Conservation (phyloP, 2,329 filamentous ascomycete genomes). For the Phialophora expanda region DNA sequence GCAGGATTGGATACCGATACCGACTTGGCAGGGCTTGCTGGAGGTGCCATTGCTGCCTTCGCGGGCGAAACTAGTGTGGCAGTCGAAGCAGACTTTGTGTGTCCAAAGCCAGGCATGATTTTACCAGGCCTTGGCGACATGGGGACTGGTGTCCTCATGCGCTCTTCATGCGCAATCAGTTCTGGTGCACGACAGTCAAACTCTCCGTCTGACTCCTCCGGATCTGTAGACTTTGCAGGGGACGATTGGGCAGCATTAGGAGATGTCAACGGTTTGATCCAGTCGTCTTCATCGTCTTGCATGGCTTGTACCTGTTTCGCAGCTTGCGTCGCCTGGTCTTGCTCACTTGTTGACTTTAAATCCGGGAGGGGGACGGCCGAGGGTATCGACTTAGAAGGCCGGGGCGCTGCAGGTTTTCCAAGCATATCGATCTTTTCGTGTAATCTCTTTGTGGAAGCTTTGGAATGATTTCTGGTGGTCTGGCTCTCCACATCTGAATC, state of each 20-base stretch:
- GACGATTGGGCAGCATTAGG: slow-evolving; percentile 41
- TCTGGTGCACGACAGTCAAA: slow-evolving; percentile 45
- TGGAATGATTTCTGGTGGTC: slow-evolving; percentile 69
- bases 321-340: slow-evolving; percentile 37
- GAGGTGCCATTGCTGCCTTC: slow-evolving; percentile 45
- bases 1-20: slow-evolving; percentile 67
- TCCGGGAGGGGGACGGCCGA: slow-evolving; percentile 29
- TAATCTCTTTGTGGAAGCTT: slow-evolving; percentile 89
- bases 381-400: slow-evolving; percentile 54
- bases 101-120: slow-evolving; percentile 47
- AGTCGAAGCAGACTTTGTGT: slow-evolving; percentile 69
- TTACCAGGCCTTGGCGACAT: slow-evolving; percentile 34
- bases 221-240: slow-evolving; percentile 52
- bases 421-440: slow-evolving; percentile 89
- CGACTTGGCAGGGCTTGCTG: slow-evolving; percentile 58
- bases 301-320: slow-evolving; percentile 10
- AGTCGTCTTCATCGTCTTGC: slow-evolving; percentile 60
- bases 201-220: slow-evolving; percentile 53
- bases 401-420: slow-evolving; percentile 58
- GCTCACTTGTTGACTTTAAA: slow-evolving; percentile 35
- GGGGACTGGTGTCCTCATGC: slow-evolving; percentile 34
- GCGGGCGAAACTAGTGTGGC: slow-evolving; percentile 61
- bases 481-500: slow-evolving; percentile 55
- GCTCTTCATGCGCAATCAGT: slow-evolving; percentile 38
- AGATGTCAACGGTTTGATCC: slow-evolving; percentile 60